Evolutionary conservation across 106 monocot genomes (phyloP).

Genomic region (Dactylorhiza incarnata): DNA sequence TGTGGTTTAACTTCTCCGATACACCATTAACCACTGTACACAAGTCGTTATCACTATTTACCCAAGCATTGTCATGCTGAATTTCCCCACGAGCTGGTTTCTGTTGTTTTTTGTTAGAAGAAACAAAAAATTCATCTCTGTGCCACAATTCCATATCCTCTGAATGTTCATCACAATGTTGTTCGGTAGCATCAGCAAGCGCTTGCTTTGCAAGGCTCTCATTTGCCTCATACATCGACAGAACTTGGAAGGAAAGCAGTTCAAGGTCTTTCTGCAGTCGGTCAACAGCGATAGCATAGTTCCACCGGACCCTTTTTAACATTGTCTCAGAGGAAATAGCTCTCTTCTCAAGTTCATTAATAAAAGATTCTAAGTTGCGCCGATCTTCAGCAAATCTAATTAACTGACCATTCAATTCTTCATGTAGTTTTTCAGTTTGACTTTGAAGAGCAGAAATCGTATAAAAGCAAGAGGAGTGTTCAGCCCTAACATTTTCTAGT

Average conservation of each 20-base stretch:
- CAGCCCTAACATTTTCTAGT: conserved; percentile 57
- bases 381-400: conserved; percentile 57
- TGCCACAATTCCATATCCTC: conserved; percentile 3
- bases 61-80: conserved; percentile 15
- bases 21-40: conserved; percentile 16
- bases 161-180: conserved; percentile 19
- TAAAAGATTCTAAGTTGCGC: conserved; percentile 44
- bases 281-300: conserved; percentile 69
- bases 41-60: conserved; percentile 8
- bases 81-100: conserved; percentile 7
- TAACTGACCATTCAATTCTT: conserved; percentile 67
- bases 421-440: conserved; percentile 59
- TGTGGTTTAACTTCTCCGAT: conserved; percentile 4
- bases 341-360: conserved; percentile 71
- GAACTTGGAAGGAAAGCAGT: conserved; percentile 86
- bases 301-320: conserved; percentile 72
- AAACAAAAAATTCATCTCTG: conserved; percentile 1
- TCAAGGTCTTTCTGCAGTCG: conserved; percentile 88
- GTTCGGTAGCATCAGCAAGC: conserved; percentile 48
- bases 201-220: conserved; percentile 79
- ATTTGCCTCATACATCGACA: conserved; percentile 92
- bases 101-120: conserved; percentile 5
- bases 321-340: conserved; percentile 63
- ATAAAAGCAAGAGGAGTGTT: conserved; percentile 59
- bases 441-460: conserved; percentile 67